Conservation (phyloP, 78 protist species). For the Dictyostelium firmibasis region DNA sequence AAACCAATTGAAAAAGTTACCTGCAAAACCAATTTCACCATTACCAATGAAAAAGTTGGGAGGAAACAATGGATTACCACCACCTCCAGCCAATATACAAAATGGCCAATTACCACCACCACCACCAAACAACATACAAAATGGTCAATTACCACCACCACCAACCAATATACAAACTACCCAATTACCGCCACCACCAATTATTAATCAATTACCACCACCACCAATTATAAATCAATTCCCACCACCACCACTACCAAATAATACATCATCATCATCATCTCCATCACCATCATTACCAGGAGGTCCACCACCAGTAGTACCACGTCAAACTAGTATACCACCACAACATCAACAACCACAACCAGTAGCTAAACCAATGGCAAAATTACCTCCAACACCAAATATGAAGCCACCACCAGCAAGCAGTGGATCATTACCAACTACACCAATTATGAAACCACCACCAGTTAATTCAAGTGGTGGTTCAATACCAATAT, state of each 20-base stretch:
- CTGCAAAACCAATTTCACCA: constrained; percentile 17
- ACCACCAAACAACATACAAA: too few relatives aligned
- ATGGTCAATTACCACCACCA: not conserved
- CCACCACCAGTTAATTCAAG: not conserved
- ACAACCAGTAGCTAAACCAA: not conserved
- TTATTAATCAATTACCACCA: not conserved
- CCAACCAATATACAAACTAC: not conserved
- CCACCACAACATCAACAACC: not conserved
- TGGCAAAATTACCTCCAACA: not conserved
- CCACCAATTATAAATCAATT: not conserved
- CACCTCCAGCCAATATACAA: constrained; percentile 8
- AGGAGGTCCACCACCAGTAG: not conserved
- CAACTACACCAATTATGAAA: not conserved
- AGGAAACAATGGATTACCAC: not conserved
- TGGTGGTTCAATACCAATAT: not conserved
- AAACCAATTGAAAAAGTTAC: not conserved
- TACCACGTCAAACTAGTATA: not conserved
- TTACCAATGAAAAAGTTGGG: not conserved
- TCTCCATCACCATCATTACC: not conserved
- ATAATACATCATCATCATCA: not conserved
- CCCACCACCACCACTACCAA: constrained; percentile 26
- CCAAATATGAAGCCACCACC: not conserved
- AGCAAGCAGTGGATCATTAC: not conserved
- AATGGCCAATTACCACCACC: constrained; percentile 2
- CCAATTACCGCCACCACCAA: constrained; percentile 7